Conservation (phyloP, 2,329 filamentous ascomycete species). For the Aureobasidium melanogenum region DNA sequence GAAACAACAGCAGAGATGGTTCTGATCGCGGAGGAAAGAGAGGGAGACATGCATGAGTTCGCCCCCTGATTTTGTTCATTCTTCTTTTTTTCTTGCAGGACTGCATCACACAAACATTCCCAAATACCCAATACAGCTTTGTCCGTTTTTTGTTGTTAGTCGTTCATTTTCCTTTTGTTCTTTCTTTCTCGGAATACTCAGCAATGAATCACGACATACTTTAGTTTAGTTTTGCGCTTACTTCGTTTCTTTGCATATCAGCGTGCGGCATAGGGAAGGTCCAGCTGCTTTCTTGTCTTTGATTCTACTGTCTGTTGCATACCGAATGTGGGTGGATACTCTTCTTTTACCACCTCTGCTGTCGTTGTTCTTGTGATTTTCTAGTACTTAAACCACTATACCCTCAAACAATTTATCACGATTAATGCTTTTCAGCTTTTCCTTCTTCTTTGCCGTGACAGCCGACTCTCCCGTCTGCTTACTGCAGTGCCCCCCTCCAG, state of each 20-base stretch:
- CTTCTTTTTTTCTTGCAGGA: neutral
- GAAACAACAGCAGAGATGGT: constrained; percentile 48
- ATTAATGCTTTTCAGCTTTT: neutral
- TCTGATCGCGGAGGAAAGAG: constrained; percentile 25
- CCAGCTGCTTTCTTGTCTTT: neutral
- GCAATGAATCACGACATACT: constrained; percentile 6
- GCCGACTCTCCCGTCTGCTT: neutral
- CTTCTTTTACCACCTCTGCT: neutral
- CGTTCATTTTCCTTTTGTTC: neutral
- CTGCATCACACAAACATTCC: constrained; percentile 2
- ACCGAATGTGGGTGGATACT: neutral
- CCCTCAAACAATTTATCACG: neutral
- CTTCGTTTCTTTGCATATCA: neutral
- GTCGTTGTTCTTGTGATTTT: neutral
- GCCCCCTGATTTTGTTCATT: neutral
- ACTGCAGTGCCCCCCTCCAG: neutral
- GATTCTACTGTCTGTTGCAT: neutral
- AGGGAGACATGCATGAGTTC: constrained; percentile 24
- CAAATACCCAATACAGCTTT: constrained; percentile 1
- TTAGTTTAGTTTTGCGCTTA: neutral
- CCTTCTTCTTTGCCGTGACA: neutral
- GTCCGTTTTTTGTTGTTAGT: neutral
- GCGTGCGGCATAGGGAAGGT: neutral
- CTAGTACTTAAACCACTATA: neutral
- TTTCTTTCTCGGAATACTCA: neutral